Base-by-base conservation (phyloP, 768 basidiomycete genomes). In the Pholiota molesta region DNA sequence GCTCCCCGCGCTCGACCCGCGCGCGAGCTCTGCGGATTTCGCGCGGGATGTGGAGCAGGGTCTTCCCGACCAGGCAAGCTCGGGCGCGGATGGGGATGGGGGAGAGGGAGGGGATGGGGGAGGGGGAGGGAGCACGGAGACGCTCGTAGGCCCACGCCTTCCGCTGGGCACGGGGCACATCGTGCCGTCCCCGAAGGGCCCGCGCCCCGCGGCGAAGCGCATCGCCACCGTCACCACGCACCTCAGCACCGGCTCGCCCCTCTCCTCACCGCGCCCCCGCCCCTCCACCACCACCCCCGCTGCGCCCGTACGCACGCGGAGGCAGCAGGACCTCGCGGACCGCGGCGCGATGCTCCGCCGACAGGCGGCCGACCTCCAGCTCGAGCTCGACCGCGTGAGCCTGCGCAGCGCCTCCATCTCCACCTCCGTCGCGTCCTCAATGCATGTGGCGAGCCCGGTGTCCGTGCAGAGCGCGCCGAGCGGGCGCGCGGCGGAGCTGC, bases 291-390 rank as follows among this genome's bases (percentile, higher is more conserved):
- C 28, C 47, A 1, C 56, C 8, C 58, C 13, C 47, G n/a, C 45
- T 35, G 47, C 56, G 14, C 58, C 62, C 4, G 39, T 35, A 10
- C 62, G 63, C 33, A 67, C 69, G 6, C 56, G 42, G 2, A 55
- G 70, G 1, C 70, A 71, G 42, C 55, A 40, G 35, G 55, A 61
- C 26, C 55, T 71, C 37, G 54, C 56, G 2, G 54, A 47, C 3
- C 63, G 70, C 5, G 61, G 65, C 23, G 39, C 53, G 14, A 67
- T 68, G 65, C 63, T 71, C 7, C 59, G 47, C 9, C 49, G 26
- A 21, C 68, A 71, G 52, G 69, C 69, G 55, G 52, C 45, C 3
- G 64, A 65, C 26, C 54, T 71, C 1, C 58, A 62, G 19, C 51
- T 55, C 33, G 42, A 52, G 62, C 49, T 45, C n/a, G 64, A 69